phyloP scores from a whole-genome alignment of 2,329 filamentous ascomycete species.

The Beauveria sp. region DNA sequence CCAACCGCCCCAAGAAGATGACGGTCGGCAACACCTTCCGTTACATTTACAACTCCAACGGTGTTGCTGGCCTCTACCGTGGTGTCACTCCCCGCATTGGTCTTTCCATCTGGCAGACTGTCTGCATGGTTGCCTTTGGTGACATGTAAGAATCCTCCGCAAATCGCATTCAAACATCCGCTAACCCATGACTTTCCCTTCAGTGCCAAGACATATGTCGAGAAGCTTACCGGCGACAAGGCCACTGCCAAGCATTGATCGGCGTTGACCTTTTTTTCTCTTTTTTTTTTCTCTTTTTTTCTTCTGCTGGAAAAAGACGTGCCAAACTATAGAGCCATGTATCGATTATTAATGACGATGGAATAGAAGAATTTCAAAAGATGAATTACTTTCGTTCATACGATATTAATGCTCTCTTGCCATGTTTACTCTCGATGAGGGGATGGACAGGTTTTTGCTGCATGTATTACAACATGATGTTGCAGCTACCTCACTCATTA shows the following conservation, averaged over 20 bases:
- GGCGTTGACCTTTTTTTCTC: slow-evolving; percentile 16
- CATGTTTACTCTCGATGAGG: too few species aligned
- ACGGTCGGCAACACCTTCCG: slow-evolving; percentile 77
- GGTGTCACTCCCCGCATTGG: slow-evolving; percentile 91
- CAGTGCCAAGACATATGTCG: slow-evolving; percentile 60
- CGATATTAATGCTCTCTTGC: too few species aligned
- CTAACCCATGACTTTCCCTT: slow-evolving; percentile 11
- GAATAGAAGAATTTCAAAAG: not conserved
- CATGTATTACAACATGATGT: too few species aligned
- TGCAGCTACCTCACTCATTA: too few species aligned
- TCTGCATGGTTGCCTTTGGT: slow-evolving; percentile 98
- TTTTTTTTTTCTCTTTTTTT: slow-evolving; percentile 4
- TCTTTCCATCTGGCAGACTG: slow-evolving; percentile 95
- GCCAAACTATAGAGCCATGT: slow-evolving; percentile 6
- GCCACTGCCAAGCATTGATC: slow-evolving; percentile 61
- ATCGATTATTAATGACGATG: not conserved
- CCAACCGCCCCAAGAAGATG: slow-evolving; percentile 98
- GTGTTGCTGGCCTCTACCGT: slow-evolving; percentile 87
- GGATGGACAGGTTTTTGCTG: too few species aligned
- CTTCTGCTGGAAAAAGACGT: not conserved
- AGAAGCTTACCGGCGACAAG: slow-evolving; percentile 56
- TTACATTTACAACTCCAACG: slow-evolving; percentile 90
- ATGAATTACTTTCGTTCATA: too few species aligned
- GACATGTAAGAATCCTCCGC: slow-evolving; percentile 67
- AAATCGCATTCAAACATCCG: not conserved